These are phyloP conservation scores for Tylopilus sp. DNA, from an alignment of 768 basidiomycete genomes.

Conservation along the genomic window DNA sequence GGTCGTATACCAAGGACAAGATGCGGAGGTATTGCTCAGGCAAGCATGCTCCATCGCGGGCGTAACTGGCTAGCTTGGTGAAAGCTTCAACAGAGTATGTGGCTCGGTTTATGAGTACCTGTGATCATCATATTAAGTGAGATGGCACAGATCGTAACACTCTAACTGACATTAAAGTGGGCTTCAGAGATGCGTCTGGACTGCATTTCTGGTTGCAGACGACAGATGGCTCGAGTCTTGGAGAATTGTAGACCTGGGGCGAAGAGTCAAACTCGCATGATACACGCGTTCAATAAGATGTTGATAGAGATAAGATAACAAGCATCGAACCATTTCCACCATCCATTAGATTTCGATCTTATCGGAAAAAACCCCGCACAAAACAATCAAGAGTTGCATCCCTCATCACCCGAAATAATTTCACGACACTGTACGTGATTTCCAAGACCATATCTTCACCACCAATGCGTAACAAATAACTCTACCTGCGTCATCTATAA, in stretches of 20 bases:
- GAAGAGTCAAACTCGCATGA: too few species aligned
- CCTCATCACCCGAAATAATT: background rate
- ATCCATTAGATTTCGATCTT: too few species aligned
- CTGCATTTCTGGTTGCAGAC: background rate
- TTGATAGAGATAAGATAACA: too few species aligned
- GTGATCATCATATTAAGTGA: background rate
- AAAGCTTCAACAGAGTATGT: conserved; percentile 13
- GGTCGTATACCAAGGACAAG: conserved; percentile 18
- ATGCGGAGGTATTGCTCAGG: conserved; percentile 23
- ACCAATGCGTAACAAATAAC: background rate
- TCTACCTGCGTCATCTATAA: background rate
- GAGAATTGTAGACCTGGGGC: background rate
- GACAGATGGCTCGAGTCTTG: background rate
- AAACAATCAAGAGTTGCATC: too few species aligned
- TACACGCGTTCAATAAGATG: too few species aligned
- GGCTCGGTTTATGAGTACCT: conserved; percentile 16
- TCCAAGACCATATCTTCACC: background rate
- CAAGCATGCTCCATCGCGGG: conserved; percentile 10
- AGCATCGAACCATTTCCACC: too few species aligned
- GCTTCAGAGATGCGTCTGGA: background rate
- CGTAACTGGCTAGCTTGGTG: conserved; percentile 11
- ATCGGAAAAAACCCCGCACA: too few species aligned
- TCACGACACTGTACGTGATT: background rate
- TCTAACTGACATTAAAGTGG: conserved; percentile 23
- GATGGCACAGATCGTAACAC: background rate